Base-by-base conservation (phyloP, 2,329 filamentous ascomycete species). In the Fusarium sp. region DNA sequence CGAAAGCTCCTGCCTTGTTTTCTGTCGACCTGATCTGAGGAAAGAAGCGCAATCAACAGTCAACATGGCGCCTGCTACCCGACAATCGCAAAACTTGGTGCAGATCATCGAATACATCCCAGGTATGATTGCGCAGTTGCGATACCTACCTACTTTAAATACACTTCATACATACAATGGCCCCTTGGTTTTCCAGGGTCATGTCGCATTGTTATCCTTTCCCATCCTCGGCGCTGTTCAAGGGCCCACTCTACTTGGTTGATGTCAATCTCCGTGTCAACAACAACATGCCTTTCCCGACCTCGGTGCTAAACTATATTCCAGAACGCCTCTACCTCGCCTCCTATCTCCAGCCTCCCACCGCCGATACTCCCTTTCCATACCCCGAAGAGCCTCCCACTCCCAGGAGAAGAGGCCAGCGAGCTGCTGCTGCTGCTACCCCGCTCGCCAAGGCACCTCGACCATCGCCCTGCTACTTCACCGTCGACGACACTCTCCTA, bases 101-200 rank as follows among this genome's bases (percentile, higher is more conserved):
- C 92, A 96, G 81, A 88, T 97, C 71, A 93, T 97, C 75, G 93
- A 97, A 82, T 97, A 97, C 78, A 96, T 97, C 72, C 91, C 93
- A 82, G 91, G 93, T 96, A 83, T 72, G 86, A 48, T 48, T 41
- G 28, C 46, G 34, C 35, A 25, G 29, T 32, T 35, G 13, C 31
- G 19, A 36, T 46, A 38, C 29, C 22, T n/a, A 24, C 34, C 43
- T 7, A 11, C 41, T 46, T 25, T 44, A 25, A 47, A 36, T 51
- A 13, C 35, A 60, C 46, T 39, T 35, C 35, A 45, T 38, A 48
- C 54, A 43, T 61, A 26, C 44, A 46, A 60, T 59, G 49, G 51
- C 46, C 32, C 13, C 49, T 61, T 49, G 58, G 49, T 35, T 48
- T 40, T 60, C 36, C 38, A 45, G 41, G 31, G 53, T 39, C 53